A percentile compares a stretch with the other conserved stretches of the same genome.
Conservation (phyloP, 2,329 filamentous ascomycete genomes). For the Penicillium carneum region DNA sequence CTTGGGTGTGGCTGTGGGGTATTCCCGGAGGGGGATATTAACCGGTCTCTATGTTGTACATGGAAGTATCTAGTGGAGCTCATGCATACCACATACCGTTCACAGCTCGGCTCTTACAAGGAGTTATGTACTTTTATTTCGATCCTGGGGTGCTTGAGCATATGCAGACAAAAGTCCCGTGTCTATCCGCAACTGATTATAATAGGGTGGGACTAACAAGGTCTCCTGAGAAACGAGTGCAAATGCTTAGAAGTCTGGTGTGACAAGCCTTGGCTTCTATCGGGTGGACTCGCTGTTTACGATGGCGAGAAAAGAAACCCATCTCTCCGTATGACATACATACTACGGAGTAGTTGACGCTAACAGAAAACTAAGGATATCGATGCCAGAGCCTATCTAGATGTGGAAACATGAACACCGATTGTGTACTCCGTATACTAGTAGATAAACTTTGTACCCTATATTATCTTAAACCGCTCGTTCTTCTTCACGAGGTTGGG, state of each 20-base stretch:
- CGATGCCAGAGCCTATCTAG: no score
- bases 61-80: conserved; percentile 4
- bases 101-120: not conserved
- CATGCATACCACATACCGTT: not conserved
- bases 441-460: no score
- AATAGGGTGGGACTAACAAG: not conserved
- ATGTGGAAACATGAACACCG: no score
- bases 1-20: not conserved
- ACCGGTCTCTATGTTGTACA: not conserved
- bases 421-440: no score
- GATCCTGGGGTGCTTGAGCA: not conserved
- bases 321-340: no score
- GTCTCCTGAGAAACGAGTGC: not conserved
- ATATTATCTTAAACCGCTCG: no score
- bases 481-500: no score
- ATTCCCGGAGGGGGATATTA: not conserved
- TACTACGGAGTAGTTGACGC: no score
- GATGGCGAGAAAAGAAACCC: no score
- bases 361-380: no score
- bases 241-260: not conserved
- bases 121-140: not conserved
- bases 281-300: no score
- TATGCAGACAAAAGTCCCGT: conserved; percentile 1
- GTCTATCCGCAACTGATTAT: not conserved
- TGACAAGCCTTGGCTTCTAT: no score